Evolutionary conservation across 768 basidiomycete species (phyloP).

Genomic region (Strobilomyces dryophilus): DNA sequence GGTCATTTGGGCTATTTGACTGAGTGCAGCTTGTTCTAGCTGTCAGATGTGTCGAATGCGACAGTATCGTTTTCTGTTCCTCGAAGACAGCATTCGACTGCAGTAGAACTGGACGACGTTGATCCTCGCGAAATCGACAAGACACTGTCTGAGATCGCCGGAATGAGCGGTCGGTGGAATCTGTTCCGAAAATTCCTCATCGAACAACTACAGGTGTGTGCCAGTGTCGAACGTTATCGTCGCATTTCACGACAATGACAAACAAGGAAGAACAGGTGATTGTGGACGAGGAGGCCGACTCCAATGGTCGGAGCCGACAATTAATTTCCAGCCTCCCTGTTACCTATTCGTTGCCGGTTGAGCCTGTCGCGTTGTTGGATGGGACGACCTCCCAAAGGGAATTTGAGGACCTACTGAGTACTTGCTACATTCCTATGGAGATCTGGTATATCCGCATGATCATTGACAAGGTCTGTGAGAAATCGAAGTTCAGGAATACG

Average conservation of each 20-base stretch:
- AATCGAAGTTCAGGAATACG: neutral
- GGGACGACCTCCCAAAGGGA: slow-evolving; percentile 50
- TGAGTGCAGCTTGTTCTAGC: slow-evolving; percentile 28
- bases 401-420: slow-evolving; percentile 63
- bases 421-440: slow-evolving; percentile 87
- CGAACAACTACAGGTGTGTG: slow-evolving; percentile 61
- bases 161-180: slow-evolving; percentile 90
- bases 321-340: neutral
- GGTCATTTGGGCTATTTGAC: neutral
- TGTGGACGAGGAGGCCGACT: slow-evolving; percentile 1
- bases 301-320: slow-evolving; percentile 5
- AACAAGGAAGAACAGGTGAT: slow-evolving; percentile 16
- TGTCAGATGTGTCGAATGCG: slow-evolving; percentile 45
- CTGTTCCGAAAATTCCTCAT: slow-evolving; percentile 85
- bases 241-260: neutral
- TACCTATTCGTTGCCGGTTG: neutral
- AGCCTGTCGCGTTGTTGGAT: slow-evolving; percentile 33
- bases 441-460: slow-evolving; percentile 85
- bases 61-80: slow-evolving; percentile 29
- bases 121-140: slow-evolving; percentile 93
- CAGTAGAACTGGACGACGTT: slow-evolving; percentile 48
- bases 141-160: slow-evolving; percentile 80
- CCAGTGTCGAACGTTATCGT: neutral
- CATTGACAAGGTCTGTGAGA: slow-evolving; percentile 72
- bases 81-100: slow-evolving; percentile 30